phyloP scores from a whole-genome alignment of 495 filamentous ascomycete species.

The Podospora conica region DNA sequence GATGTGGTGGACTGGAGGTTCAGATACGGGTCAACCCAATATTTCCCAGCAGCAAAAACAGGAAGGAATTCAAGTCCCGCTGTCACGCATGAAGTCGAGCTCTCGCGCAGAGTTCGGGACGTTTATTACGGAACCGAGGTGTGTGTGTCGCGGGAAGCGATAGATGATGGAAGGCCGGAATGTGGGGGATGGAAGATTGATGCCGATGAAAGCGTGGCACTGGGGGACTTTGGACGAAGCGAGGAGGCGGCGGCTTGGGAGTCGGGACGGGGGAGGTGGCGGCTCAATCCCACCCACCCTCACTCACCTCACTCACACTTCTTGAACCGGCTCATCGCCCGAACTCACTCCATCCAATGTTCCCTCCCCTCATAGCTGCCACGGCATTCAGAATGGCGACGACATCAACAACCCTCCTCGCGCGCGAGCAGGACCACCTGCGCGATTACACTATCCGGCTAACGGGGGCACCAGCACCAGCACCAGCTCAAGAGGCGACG shows the following conservation, averaged over 20 bases:
- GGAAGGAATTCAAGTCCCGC: background rate
- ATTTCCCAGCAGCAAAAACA: no score
- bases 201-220: no score
- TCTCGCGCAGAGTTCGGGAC: background rate
- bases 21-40: background rate
- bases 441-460: conserved; percentile 44
- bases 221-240: no score
- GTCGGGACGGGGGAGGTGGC: no score
- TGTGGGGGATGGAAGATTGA: background rate
- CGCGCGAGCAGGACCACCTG: conserved; percentile 29
- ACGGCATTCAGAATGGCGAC: conserved; percentile 18
- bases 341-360: background rate
- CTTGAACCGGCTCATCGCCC: background rate
- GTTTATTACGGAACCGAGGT: background rate
- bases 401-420: conserved; percentile 19
- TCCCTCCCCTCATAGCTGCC: background rate
- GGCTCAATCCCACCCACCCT: background rate
- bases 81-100: background rate
- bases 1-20: background rate
- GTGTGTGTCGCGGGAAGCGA: background rate
- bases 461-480: conserved; percentile 25
- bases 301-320: background rate
- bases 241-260: no score
- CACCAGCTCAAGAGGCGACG: conserved; percentile 2
- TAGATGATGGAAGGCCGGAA: background rate